Evolutionary conservation across 2,329 filamentous ascomycete genomes (phyloP).

Genomic region (Fusarium piperis): DNA sequence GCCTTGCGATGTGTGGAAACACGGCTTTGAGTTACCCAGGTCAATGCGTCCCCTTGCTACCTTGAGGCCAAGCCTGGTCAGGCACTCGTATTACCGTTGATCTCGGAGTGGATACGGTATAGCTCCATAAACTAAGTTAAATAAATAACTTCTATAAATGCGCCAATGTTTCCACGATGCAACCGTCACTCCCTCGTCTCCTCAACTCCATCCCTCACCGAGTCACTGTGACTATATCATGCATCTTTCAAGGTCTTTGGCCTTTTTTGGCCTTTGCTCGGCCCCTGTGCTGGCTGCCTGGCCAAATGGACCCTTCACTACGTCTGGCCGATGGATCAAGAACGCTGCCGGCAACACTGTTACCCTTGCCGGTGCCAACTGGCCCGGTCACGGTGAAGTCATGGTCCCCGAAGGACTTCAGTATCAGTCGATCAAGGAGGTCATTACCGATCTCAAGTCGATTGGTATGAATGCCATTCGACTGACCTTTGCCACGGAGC

Average conservation of each 20-base stretch:
- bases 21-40: not conserved
- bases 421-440: slow-evolving; percentile 64
- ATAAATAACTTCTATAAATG: not conserved
- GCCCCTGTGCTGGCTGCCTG: slow-evolving; percentile 4
- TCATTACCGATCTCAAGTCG: slow-evolving; percentile 66
- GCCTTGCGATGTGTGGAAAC: not conserved
- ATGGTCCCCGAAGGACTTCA: slow-evolving; percentile 74
- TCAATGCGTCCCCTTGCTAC: not conserved
- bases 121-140: not conserved
- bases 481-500: slow-evolving; percentile 70
- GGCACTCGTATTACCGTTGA: not conserved
- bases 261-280: not conserved
- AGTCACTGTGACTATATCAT: not conserved
- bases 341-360: slow-evolving; percentile 50
- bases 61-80: not conserved
- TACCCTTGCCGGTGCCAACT: slow-evolving; percentile 67
- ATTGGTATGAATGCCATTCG: slow-evolving; percentile 71
- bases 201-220: not conserved
- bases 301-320: slow-evolving; percentile 49
- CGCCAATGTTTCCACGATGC: not conserved
- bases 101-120: not conserved
- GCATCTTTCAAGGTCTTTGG: not conserved
- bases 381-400: slow-evolving; percentile 69
- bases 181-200: not conserved
- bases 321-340: slow-evolving; percentile 53